Evolutionary conservation across 306 rosid genomes (phyloP).

Genomic region (Morella rubra): DNA sequence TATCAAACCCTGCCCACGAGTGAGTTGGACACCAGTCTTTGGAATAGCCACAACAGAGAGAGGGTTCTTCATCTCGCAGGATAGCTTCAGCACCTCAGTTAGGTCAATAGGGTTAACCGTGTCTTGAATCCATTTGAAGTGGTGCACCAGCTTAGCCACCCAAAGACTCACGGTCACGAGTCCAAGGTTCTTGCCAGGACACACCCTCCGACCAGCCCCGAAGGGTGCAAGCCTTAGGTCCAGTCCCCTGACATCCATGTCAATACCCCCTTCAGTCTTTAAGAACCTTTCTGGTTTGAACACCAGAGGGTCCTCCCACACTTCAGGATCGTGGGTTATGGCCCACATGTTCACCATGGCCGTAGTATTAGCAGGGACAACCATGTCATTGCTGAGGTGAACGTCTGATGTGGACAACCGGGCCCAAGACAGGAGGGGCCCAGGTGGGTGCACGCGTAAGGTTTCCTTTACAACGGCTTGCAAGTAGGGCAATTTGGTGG

Average conservation of each 20-base stretch:
- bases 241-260: constrained; percentile 51
- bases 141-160: constrained; percentile 48
- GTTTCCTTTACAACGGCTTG: constrained; percentile 60
- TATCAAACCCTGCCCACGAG: neutral
- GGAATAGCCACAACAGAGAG: constrained; percentile 30
- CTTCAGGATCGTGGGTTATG: constrained; percentile 48
- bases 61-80: constrained; percentile 56
- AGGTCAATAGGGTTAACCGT: constrained; percentile 36
- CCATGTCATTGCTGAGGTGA: constrained; percentile 58
- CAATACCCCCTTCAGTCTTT: constrained; percentile 29
- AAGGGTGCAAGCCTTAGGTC: constrained; percentile 59
- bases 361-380: constrained; percentile 48
- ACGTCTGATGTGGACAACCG: constrained; percentile 53
- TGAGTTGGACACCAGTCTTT: neutral
- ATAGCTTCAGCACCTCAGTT: constrained; percentile 46
- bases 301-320: constrained; percentile 42
- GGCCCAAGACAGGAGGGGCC: constrained; percentile 68
- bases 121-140: constrained; percentile 39
- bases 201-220: constrained; percentile 59
- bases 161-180: constrained; percentile 45
- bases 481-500: constrained; percentile 40
- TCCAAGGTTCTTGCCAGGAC: constrained; percentile 57
- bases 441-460: constrained; percentile 56
- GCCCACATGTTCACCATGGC: constrained; percentile 76
- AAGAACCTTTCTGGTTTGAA: constrained; percentile 54